Evolutionary conservation across 768 basidiomycete species (phyloP).

Genomic region (Trametes maxima): DNA sequence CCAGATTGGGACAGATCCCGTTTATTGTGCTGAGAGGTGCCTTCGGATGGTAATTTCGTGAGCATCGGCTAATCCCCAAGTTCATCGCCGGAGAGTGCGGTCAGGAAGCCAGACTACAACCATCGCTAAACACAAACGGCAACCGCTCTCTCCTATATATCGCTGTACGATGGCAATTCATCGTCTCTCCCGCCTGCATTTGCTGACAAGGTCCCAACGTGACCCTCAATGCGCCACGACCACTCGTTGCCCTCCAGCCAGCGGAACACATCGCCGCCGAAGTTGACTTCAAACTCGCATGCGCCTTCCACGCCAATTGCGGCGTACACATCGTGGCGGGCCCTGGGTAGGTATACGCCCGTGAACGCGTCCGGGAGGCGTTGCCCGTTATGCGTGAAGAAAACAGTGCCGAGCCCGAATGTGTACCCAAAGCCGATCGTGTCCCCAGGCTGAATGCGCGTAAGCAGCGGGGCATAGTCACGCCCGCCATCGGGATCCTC

Average conservation of each 20-base stretch:
- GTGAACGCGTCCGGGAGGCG: slow-evolving; percentile 59
- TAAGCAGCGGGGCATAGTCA: slow-evolving; percentile 46
- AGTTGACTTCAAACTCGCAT: slow-evolving; percentile 63
- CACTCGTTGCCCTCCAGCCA: slow-evolving; percentile 70
- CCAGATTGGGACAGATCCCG: too few species aligned
- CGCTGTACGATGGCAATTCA: slow-evolving; percentile 39
- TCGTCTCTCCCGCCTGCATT: slow-evolving; percentile 41
- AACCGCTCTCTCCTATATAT: slow-evolving; percentile 6
- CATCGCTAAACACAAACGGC: too few species aligned
- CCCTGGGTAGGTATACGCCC: slow-evolving; percentile 59
- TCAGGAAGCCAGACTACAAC: too few species aligned
- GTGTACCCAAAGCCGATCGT: slow-evolving; percentile 67
- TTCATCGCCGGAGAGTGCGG: too few species aligned
- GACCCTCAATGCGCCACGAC: slow-evolving; percentile 65
- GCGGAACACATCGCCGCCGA: slow-evolving; percentile 51
- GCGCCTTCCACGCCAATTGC: slow-evolving; percentile 55
- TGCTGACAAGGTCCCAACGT: slow-evolving; percentile 52
- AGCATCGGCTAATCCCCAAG: too few species aligned
- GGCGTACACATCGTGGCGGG: slow-evolving; percentile 59
- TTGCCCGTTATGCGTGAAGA: slow-evolving; percentile 66
- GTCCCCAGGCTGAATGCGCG: slow-evolving; percentile 46
- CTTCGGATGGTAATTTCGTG: too few species aligned
- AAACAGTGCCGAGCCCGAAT: slow-evolving; percentile 51
- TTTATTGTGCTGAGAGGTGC: too few species aligned
- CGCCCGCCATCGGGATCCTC: slow-evolving; percentile 68